Evolutionary conservation across 257 asterid species (phyloP).

Genomic region (Fraxinus cuspidata): DNA sequence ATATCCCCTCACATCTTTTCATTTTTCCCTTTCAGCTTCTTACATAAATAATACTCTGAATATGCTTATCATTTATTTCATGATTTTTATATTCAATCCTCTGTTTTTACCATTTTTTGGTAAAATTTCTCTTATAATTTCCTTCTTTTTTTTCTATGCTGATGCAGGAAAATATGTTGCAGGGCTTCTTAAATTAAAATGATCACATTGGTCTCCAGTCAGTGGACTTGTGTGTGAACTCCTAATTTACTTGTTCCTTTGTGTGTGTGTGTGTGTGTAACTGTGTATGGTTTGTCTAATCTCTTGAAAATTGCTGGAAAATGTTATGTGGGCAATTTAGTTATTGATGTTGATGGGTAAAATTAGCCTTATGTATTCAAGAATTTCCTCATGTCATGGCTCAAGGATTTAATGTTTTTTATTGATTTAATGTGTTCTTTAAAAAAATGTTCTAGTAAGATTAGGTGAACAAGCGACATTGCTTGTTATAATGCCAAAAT

Average conservation of each 20-base stretch:
- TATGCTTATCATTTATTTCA: neutral
- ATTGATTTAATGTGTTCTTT: neutral
- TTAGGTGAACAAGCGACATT: neutral
- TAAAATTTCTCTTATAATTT: slow-evolving; percentile 6
- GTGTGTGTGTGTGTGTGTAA: too few species aligned
- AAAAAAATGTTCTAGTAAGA: neutral
- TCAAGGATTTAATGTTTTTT: neutral
- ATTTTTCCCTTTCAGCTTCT: neutral
- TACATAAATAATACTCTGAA: neutral
- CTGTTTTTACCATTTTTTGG: neutral
- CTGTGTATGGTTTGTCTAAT: too few species aligned
- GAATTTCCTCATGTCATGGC: neutral
- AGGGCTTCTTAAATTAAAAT: slow-evolving; percentile 21
- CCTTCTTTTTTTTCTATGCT: slow-evolving; percentile 6
- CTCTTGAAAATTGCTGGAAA: too few species aligned
- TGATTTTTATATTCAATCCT: neutral
- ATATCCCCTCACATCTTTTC: neutral
- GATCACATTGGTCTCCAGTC: slow-evolving; percentile 17
- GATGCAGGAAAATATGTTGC: slow-evolving; percentile 30
- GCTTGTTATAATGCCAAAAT: too few species aligned
- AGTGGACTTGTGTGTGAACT: slow-evolving; percentile 21
- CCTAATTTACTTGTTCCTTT: slow-evolving; percentile 15
- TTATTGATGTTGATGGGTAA: too few species aligned
- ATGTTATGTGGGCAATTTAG: too few species aligned
- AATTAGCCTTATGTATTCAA: slow-evolving; percentile 5